These are phyloP conservation scores for Podosphaera xanthii DNA, from an alignment of 2,329 filamentous ascomycete genomes.

Conservation along the genomic window DNA sequence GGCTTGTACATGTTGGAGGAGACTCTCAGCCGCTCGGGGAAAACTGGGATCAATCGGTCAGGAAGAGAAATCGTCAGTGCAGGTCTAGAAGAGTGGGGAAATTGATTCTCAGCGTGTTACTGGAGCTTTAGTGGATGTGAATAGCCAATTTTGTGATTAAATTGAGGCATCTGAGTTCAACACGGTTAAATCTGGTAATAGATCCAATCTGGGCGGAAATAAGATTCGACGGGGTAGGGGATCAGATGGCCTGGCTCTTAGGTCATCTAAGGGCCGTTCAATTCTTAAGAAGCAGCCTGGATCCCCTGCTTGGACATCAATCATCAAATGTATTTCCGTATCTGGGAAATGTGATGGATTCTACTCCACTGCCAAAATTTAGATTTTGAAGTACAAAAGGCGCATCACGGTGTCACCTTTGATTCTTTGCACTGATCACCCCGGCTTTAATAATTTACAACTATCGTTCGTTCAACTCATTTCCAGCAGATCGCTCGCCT, in stretches of 20 bases:
- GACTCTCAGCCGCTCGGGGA: constrained; percentile 1
- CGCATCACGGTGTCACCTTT: too few species aligned
- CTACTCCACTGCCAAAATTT: not conserved
- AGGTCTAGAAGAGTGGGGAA: not conserved
- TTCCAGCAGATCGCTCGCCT: too few species aligned
- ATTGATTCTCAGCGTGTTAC: constrained; percentile 4
- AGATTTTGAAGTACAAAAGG: too few species aligned
- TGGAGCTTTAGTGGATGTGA: constrained; percentile 2
- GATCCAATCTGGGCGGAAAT: not conserved
- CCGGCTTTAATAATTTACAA: not conserved
- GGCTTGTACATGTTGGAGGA: not conserved
- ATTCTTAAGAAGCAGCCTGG: not conserved
- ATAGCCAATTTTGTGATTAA: not conserved
- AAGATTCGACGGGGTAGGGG: not conserved
- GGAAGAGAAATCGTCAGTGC: constrained; percentile 1
- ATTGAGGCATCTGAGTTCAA: not conserved
- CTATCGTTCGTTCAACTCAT: not conserved
- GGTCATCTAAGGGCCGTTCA: not conserved
- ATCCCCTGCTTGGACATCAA: not conserved
- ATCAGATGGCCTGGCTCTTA: not conserved
- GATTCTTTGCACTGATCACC: too few species aligned
- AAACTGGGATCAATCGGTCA: constrained; percentile 1
- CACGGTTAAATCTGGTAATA: not conserved
- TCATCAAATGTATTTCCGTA: not conserved
- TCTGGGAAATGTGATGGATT: not conserved